These are phyloP conservation scores for Salicornia ramosissima DNA, from an alignment of 148 eudicot genomes.

Conservation along the genomic window DNA sequence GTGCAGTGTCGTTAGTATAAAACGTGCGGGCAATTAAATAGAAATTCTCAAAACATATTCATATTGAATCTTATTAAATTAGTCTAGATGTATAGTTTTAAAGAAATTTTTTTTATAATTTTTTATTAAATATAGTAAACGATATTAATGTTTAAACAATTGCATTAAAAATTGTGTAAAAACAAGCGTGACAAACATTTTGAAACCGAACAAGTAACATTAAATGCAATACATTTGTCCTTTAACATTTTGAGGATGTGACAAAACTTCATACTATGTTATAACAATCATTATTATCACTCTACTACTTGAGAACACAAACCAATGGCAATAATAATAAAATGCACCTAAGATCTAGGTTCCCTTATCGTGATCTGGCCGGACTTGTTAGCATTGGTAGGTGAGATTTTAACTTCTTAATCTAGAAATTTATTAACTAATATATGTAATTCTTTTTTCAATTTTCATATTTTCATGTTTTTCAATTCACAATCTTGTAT, in stretches of 20 bases:
- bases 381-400: slow-evolving; percentile 22
- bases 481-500: slow-evolving; percentile 20
- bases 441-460: slow-evolving; percentile 15
- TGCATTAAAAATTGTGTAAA: too few species aligned
- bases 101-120: too few species aligned
- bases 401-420: background rate
- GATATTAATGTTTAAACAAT: too few species aligned
- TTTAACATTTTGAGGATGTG: background rate
- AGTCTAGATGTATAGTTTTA: too few species aligned
- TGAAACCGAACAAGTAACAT: too few species aligned
- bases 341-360: slow-evolving; percentile 21
- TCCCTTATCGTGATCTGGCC: slow-evolving; percentile 33
- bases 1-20: too few species aligned
- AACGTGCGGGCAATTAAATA: too few species aligned
- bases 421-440: slow-evolving; percentile 12
- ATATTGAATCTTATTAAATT: too few species aligned
- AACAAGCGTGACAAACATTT: too few species aligned
- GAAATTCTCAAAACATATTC: too few species aligned
- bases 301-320: background rate
- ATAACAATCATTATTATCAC: background rate
- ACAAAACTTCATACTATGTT: slow-evolving; percentile 1
- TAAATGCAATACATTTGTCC: too few species aligned
- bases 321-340: slow-evolving; percentile 12
- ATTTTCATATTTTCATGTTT: slow-evolving; percentile 22
- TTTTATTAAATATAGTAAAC: too few species aligned